These are phyloP conservation scores for Trichoderma atroviride DNA, from an alignment of 2,329 filamentous ascomycete genomes.

Conservation along the genomic window DNA sequence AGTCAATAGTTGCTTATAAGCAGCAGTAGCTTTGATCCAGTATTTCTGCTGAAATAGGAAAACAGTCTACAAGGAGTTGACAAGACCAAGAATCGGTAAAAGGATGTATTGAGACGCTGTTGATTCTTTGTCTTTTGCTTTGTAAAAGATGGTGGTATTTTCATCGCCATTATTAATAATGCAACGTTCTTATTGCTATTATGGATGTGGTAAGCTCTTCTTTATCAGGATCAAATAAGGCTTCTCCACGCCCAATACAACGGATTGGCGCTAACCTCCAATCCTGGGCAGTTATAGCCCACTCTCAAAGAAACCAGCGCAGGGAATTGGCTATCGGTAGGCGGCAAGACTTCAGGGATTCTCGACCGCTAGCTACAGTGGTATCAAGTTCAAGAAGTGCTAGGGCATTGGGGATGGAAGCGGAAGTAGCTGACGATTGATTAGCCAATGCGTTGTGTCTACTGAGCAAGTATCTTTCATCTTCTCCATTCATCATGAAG, in stretches of 20 bases:
- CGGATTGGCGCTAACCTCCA: not conserved
- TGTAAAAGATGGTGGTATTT: not conserved
- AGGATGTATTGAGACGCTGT: not conserved
- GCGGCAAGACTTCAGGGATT: not conserved
- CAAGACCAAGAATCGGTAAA: not conserved
- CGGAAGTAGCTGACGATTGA: not conserved
- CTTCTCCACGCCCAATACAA: not conserved
- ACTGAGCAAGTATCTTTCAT: not conserved
- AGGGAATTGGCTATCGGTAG: not conserved
- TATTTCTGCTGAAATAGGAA: not conserved
- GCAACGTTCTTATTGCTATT: not conserved
- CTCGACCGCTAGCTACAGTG: not conserved
- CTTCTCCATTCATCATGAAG: not conserved
- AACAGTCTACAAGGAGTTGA: not conserved
- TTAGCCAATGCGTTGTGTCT: not conserved
- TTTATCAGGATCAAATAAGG: not conserved
- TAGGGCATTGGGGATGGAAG: not conserved
- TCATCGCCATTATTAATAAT: not conserved
- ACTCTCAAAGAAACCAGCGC: not conserved
- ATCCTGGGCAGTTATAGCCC: not conserved
- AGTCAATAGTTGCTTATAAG: not conserved
- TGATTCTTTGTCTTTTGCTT: not conserved
- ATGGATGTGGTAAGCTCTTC: not conserved
- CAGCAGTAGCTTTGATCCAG: not conserved
- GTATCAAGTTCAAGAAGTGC: not conserved